phyloP scores from a whole-genome alignment of 139 green algal species.

The Chlorella sp. region DNA sequence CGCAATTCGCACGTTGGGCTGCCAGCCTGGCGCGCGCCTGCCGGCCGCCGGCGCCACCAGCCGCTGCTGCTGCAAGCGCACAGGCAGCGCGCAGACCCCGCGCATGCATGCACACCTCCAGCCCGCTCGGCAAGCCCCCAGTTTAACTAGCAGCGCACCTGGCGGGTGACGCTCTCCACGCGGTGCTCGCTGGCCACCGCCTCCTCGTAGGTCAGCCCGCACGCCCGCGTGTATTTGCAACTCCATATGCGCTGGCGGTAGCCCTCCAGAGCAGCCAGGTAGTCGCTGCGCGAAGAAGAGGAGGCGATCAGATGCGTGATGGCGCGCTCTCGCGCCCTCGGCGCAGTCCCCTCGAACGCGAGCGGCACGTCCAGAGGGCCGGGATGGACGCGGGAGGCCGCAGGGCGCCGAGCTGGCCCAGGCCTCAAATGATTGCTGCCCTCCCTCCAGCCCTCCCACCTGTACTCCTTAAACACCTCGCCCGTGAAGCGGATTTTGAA shows the following conservation, averaged over 20 bases:
- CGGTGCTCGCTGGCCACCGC: conserved; percentile 51
- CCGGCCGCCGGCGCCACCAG: too few species aligned
- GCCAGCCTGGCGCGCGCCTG: too few species aligned
- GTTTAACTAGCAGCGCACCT: too few species aligned
- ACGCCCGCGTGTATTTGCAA: conserved; percentile 55
- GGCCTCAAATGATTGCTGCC: background rate
- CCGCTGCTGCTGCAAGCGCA: too few species aligned
- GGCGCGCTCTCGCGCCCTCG: background rate
- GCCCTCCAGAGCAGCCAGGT: conserved; percentile 32
- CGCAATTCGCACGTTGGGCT: too few species aligned
- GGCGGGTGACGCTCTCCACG: conserved; percentile 3
- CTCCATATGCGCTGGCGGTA: conserved; percentile 67
- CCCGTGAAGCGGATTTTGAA: conserved; percentile 50
- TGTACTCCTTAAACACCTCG: conserved; percentile 67
- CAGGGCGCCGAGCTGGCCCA: background rate
- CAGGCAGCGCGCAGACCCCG: too few species aligned
- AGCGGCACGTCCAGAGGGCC: background rate
- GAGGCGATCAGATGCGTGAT: background rate
- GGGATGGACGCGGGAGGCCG: background rate
- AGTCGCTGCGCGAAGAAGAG: conserved; percentile 40
- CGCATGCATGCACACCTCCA: too few species aligned
- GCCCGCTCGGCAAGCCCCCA: too few species aligned
- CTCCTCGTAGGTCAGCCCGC: conserved; percentile 74
- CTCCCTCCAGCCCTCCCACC: conserved; percentile 33
- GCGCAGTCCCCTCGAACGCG: too few species aligned